Evolutionary conservation across 352 stramenopile genomes (phyloP), one percentile per base, ranked within the genome.

Genomic region (Phytophthora sojae): DNA sequence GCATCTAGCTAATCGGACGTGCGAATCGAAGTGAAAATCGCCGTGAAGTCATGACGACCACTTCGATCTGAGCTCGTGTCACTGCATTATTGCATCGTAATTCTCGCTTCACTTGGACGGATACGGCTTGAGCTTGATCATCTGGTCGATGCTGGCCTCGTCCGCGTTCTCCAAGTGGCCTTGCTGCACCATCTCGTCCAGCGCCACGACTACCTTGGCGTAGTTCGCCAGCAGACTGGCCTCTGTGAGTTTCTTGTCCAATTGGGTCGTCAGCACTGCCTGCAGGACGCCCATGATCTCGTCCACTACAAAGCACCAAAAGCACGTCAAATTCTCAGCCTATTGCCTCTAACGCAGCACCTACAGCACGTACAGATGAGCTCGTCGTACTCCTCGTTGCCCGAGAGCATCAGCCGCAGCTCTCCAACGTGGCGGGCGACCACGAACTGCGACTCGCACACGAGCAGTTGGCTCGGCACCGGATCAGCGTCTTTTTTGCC

Each of bases 221-320:
- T 94, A 89, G 47, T 91, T 88, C 5, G 78, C 64, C 25, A 92
- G 19, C 3, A 92, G 59, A 51, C 76, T 85, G 15, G 66, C 35
- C 66, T 94, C 83, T 1, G 82, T 92, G 56, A 86, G 75, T 65
- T 90, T 91, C 66, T 92, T 91, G 60, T 93, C 85, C 49, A 92
- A 71, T 60, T 92, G 83, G 8, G 80, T 82, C 35, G 67, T 67
- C 7, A 91, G 58, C 26, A 92, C 80, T 1, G 79, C 74, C 35
- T 86, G 72, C 30, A 91, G 44, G 14, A 88, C 66, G 17, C 45
- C 61, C 66, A 91, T 79, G 50, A 90, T 78, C 61, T 94, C 84
- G 23, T 83, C 66, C 73, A 91, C 86, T 93, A 44, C 29, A 21
- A 56, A 57, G 4, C 19, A 35, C 26, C 17, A 51, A 42, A 57